Base-by-base conservation (phyloP, 2,329 filamentous ascomycete species). In the Ampelomyces quisqualis region DNA sequence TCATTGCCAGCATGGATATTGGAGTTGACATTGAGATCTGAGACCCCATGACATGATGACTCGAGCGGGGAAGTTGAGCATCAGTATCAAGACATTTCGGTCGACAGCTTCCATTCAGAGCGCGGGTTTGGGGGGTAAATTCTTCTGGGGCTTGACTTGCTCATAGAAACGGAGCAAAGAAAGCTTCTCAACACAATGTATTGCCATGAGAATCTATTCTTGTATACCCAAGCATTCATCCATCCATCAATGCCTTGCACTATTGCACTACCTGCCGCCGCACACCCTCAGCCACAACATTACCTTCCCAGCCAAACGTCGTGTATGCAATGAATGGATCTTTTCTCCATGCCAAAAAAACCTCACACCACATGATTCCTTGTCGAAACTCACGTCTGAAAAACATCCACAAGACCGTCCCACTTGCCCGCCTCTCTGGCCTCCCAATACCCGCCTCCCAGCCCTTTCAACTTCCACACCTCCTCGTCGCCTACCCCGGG, bases 361-460 rank as follows among this genome's bases (percentile, higher is more conserved):
- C 8, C 29, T 31, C 29, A 20, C 15, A 19, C 15, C 18, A 28
- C 10, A 26, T 6, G 13, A 30, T 30, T n/a, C n/a, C n/a, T 17
- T 31, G 6, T 11, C 29, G 11, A 27, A 19, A 19, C 23, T 36
- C 45, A 64, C 27, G 41, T 41, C 44, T 75, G 67, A 60, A 84
- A 80, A 33, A 84, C 76, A 39, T 77, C 71, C 42, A 74, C 67
- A 27, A 82, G 73, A 5, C 73, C 75, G 7, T 68, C 68, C 88
- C 88, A 95, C 40, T 74, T 74, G 1, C 84, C 84, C 50, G 73
- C 79, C 2, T 75, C 77, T 46, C 91, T 79, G 70, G 88, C 85
- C 63, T 95, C 90, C 93, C 93, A 98, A 70, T 98, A 98, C 7
- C 88, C 84, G 13, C 94, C 89, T 69, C 85, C 90, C 14, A 90